Base-by-base conservation (phyloP, 148 eudicot genomes). In the Arctostaphylos glauca region DNA sequence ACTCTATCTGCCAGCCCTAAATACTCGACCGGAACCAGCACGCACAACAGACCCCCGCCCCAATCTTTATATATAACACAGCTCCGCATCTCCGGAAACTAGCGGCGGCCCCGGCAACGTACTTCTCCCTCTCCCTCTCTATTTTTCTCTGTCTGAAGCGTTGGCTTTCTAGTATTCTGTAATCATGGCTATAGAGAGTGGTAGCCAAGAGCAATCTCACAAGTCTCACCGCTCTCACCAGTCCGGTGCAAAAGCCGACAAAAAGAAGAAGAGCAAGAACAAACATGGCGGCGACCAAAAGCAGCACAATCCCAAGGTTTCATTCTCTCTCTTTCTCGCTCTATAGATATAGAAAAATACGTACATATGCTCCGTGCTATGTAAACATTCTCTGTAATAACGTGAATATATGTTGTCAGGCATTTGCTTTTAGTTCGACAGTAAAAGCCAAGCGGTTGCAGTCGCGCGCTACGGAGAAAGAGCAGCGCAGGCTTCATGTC, bases 401-500 rank as follows among this genome's bases (percentile, higher is more conserved):
- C 59, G 8, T 12, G 44, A 43, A 38, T 72, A 47, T 80, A 64
- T 76, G 49, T 23, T 81, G 79, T 0, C 82, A 95, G 98, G 98
- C 98, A 13, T 93, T 93, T 88, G 91, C 95, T 9, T 94, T 91
- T 80, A 90, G 86, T 46, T 94, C 98, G 15, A 84, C 88, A 75
- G 92, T 87, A 41, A 94, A 94, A 89, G 97, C 99, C 9, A 96
- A 94, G 87, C 85, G 93, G 12, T 80, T 93, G 84, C 93, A 92
- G 43, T 84, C 95, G 10, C 93, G 87, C 31, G 82, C 94, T 3
- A 85, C 90, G 47, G 99, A 94, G 91, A 93, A 94, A 82, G 98
- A 94, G 91, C 99, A 96, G 87, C 92, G 94, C 5, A 88, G 90
- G 86, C 92, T 96, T 82, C 99, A 96, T 80, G 73, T 96, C 23